Base-by-base conservation (phyloP, 768 basidiomycete species). In the Vararia minispora region DNA sequence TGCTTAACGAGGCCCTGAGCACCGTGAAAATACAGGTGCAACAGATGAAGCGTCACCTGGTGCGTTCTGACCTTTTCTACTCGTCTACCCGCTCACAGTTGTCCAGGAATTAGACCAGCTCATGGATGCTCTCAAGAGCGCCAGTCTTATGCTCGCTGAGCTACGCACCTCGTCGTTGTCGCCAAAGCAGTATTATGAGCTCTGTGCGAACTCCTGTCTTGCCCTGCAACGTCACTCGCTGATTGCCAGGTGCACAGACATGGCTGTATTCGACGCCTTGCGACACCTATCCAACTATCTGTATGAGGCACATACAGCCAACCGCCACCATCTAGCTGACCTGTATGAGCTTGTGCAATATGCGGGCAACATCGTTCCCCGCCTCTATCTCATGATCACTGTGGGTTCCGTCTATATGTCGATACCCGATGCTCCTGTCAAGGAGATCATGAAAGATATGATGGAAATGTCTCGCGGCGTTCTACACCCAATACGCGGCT, bases 371-470 rank as follows among this genome's bases (percentile, higher is more conserved):
- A 92, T 95, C 57, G 81, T 94, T 34, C 90, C 90, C 18, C 78
- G 90, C 13, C 69, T 88, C 25, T 89, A 98, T 62, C 85, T 98
- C 53, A 98, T 99, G 95, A 95, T 98, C 52, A 98, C 95, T 27
- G 94, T 99, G 45, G 95, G 95, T 47, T 88, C 94, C 1, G 92
- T 98, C 25, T 99, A 97, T 69, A 98, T 99, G 95, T 91, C 90
- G 21, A 80, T 97, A 36, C 79, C 90, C 2, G 94, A 95, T 42
- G 92, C 94, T 8, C 94, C 94, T 4, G 80, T 98, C 40, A 95
- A 91, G 68, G 94, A 99, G 64, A 90, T 99, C 45, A 99, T 98
- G 94, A 98, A 95, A 70, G 95, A 99, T 60, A 97, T 98, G 94
- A 84, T 99, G 84, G 95, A 99, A 60, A 98, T 98, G 95, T 90